Evolutionary conservation across 2,329 filamentous ascomycete species (phyloP), one percentile per base, ranked within the genome.

Genomic region (Raffaelea deltoideospora): DNA sequence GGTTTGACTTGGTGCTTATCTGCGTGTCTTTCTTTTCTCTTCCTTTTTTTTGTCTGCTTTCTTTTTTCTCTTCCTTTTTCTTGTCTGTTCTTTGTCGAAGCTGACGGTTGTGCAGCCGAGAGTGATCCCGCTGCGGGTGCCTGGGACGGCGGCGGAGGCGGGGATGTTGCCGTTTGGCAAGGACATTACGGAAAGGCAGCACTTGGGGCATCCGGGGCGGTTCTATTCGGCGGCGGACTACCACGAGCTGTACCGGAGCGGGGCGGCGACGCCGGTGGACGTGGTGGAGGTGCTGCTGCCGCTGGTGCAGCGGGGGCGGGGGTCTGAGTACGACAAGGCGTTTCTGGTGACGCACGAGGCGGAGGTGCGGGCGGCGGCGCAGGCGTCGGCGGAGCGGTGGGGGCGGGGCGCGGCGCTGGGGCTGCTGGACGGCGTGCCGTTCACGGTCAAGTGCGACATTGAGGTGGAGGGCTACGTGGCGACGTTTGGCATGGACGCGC

Each of bases 391-490:
- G 0, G 63, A 71, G 50, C 66, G 86, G 32, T 93, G 80, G 55
- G 71, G 72, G 40, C 60, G 66, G 14, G 79, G 81, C 0, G 66
- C 67, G 42, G 67, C 76, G 1, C 54, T 85, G 14, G 67, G 82
- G 11, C 59, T 82, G 5, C 60, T 93, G 8, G 86, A 94, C 48
- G 86, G 86, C 11, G 73, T 93, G 1, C 86, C 85, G 0, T 70
- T 92, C 34, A 80, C 78, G 0, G 72, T 90, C 47, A 93, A 94
- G 58, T 85, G 92, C 50, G 84, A 93, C 49, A 67, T 78, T 14
- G 67, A 79, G 44, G 61, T 86, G 23, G 65, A 72, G 44, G 83
- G 80, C 13, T 87, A 85, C 51, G 67, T 71, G 35, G 72, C 67
- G 43, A 78, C 73, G 37, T 58, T 70, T 33, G 84, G 80, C 18